These are phyloP conservation scores for Saccharomycopsis sp. DNA, from an alignment of 805 yeast species.

Conservation along the genomic window DNA sequence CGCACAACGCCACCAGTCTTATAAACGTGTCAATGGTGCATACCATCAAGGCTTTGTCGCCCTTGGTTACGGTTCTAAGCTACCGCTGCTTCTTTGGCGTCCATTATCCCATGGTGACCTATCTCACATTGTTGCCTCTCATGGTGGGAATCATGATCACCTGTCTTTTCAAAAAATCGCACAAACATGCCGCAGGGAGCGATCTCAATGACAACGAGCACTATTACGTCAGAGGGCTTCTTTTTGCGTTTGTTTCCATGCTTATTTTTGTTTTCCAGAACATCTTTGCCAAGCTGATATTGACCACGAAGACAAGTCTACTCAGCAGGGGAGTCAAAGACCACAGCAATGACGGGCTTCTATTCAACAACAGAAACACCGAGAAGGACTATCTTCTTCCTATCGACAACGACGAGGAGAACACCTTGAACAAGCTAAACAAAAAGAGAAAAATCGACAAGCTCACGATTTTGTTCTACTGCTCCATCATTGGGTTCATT, in stretches of 20 bases:
- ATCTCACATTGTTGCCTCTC: slow-evolving; percentile 71
- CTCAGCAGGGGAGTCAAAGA: slow-evolving; percentile 5
- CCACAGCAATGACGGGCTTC: neutral
- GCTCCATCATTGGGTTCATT: slow-evolving; percentile 61
- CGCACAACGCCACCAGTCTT: slow-evolving; percentile 85
- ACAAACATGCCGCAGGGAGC: slow-evolving; percentile 4
- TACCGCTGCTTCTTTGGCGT: slow-evolving; percentile 57
- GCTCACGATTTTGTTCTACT: slow-evolving; percentile 61
- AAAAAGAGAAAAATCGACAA: slow-evolving; percentile 51
- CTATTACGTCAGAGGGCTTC: slow-evolving; percentile 28
- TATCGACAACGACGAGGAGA: slow-evolving; percentile 21
- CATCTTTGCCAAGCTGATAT: slow-evolving; percentile 68
- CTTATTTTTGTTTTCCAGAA: slow-evolving; percentile 69
- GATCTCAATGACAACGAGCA: neutral
- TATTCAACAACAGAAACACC: neutral
- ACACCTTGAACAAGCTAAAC: slow-evolving; percentile 23
- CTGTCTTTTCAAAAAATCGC: slow-evolving; percentile 41
- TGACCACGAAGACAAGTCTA: slow-evolving; percentile 41
- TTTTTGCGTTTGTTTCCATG: slow-evolving; percentile 37
- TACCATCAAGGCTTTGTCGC: slow-evolving; percentile 87
- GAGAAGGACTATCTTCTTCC: slow-evolving; percentile 22
- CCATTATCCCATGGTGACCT: slow-evolving; percentile 58
- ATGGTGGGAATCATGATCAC: slow-evolving; percentile 80
- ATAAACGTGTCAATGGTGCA: slow-evolving; percentile 95
- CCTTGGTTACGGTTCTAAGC: slow-evolving; percentile 77